Conservation (phyloP, 805 yeast genomes). For the Spathaspora arborariae region DNA sequence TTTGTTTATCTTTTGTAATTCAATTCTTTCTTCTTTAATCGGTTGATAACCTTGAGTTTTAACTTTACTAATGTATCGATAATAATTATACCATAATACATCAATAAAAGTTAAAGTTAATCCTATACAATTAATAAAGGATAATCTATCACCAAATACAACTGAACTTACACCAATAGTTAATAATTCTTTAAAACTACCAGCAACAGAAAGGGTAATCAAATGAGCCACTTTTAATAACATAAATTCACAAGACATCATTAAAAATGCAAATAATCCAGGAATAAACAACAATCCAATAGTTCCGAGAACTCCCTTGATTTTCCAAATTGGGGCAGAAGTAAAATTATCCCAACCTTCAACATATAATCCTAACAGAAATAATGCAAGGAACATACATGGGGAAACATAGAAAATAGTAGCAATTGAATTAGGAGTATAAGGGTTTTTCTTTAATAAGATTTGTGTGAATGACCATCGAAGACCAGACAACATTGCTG, state of each 20-base stretch:
- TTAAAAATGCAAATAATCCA: slow-evolving; percentile 80
- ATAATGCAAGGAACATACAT: slow-evolving; percentile 63
- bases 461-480: slow-evolving; percentile 95
- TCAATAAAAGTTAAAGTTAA: slow-evolving; percentile 70
- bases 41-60: slow-evolving; percentile 2
- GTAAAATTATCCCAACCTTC: slow-evolving; percentile 65
- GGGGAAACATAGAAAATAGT: slow-evolving; percentile 87
- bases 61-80: slow-evolving; percentile 35
- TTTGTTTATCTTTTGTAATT: background rate
- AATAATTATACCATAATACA: slow-evolving; percentile 78
- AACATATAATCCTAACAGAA: slow-evolving; percentile 57
- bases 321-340: slow-evolving; percentile 57
- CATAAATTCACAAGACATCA: slow-evolving; percentile 86
- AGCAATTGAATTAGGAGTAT: slow-evolving; percentile 70
- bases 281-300: slow-evolving; percentile 66
- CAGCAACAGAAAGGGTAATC: slow-evolving; percentile 83
- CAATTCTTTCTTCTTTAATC: background rate
- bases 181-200: slow-evolving; percentile 86
- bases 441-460: slow-evolving; percentile 53
- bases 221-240: slow-evolving; percentile 79
- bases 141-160: slow-evolving; percentile 70
- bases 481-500: slow-evolving; percentile 81
- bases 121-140: slow-evolving; percentile 68
- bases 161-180: slow-evolving; percentile 71
- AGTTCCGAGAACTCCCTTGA: slow-evolving; percentile 55